These are phyloP conservation scores for Afroboletus lepidellus DNA, from an alignment of 1,284 basidiomycete species.

Conservation along the genomic window DNA sequence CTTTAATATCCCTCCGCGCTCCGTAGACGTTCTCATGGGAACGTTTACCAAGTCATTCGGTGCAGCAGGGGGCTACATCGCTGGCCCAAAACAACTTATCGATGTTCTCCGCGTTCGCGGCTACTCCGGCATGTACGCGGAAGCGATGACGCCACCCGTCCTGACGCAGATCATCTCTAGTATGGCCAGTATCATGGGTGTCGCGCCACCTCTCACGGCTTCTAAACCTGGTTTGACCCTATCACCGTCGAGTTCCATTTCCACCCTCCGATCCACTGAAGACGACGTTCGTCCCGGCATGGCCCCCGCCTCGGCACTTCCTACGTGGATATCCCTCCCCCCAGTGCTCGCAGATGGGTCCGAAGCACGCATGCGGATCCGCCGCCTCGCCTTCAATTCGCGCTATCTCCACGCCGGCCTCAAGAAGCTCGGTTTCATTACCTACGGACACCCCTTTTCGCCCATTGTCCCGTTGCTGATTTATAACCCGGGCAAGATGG, in stretches of 20 bases:
- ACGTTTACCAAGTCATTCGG: conserved; percentile 99
- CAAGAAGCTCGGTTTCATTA: conserved; percentile 94
- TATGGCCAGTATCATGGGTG: conserved; percentile 96
- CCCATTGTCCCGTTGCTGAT: conserved; percentile 93
- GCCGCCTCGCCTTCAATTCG: conserved; percentile 92
- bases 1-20: conserved; percentile 81
- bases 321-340: conserved; percentile 73
- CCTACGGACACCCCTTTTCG: conserved; percentile 88
- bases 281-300: conserved; percentile 61
- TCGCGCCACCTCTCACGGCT: conserved; percentile 55
- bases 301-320: conserved; percentile 59
- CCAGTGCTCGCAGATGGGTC: conserved; percentile 69
- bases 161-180: conserved; percentile 89
- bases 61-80: conserved; percentile 94
- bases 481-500: conserved; percentile 94
- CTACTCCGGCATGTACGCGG: conserved; percentile 86
- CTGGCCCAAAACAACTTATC: conserved; percentile 79
- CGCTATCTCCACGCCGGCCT: conserved; percentile 89
- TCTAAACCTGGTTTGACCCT: conserved; percentile 19
- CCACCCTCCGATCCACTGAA: conserved; percentile 30
- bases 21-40: conserved; percentile 95
- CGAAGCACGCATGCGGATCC: conserved; percentile 82
- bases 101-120: conserved; percentile 81
- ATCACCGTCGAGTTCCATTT: conserved; percentile 35
- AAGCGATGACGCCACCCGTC: conserved; percentile 90